Percentiles rank a stretch among this genome's conserved stretches.
Evolutionary conservation across 495 filamentous ascomycete species (phyloP).

Genomic region (Baudoinia panamericana): DNA sequence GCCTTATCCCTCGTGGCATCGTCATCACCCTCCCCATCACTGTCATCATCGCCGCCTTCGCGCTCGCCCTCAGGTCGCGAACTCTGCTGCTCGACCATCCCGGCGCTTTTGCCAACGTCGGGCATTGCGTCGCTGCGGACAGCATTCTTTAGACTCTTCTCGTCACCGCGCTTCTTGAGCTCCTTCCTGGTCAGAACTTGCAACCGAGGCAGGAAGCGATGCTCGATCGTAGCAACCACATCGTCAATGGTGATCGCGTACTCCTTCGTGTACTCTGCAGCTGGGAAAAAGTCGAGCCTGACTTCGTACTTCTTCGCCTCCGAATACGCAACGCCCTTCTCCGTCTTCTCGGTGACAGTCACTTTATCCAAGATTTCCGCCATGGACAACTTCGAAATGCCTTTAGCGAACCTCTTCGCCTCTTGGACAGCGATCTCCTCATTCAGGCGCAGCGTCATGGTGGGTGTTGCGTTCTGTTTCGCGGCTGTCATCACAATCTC

Average conservation of each 20-base stretch:
- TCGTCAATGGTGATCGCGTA: conserved; percentile 72
- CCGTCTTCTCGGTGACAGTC: conserved; percentile 62
- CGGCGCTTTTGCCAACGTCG: conserved; percentile 65
- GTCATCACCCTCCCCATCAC: conserved; percentile 64
- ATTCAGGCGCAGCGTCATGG: conserved; percentile 76
- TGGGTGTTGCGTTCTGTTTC: conserved; percentile 70
- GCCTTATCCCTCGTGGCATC: conserved; percentile 75
- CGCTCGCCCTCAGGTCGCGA: conserved; percentile 30
- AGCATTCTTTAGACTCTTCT: conserved; percentile 41
- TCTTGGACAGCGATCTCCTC: conserved; percentile 56
- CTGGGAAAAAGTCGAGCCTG: conserved; percentile 68
- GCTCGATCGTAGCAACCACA: conserved; percentile 65
- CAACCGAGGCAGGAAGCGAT: conserved; percentile 59
- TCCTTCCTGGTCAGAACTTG: conserved; percentile 56
- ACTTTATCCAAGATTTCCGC: conserved; percentile 77
- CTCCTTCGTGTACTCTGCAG: conserved; percentile 65
- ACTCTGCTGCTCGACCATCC: conserved; percentile 49
- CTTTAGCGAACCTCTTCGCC: conserved; percentile 74
- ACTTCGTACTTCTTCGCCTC: conserved; percentile 77
- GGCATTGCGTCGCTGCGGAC: conserved; percentile 54
- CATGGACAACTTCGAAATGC: conserved; percentile 76
- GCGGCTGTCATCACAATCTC: conserved; percentile 99
- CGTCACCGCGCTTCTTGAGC: conserved; percentile 60
- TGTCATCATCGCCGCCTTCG: conserved; percentile 49
- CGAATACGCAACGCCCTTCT: conserved; percentile 46